Evolutionary conservation across 75 land plant genomes (phyloP).

Genomic region (Azolla pinnata): DNA sequence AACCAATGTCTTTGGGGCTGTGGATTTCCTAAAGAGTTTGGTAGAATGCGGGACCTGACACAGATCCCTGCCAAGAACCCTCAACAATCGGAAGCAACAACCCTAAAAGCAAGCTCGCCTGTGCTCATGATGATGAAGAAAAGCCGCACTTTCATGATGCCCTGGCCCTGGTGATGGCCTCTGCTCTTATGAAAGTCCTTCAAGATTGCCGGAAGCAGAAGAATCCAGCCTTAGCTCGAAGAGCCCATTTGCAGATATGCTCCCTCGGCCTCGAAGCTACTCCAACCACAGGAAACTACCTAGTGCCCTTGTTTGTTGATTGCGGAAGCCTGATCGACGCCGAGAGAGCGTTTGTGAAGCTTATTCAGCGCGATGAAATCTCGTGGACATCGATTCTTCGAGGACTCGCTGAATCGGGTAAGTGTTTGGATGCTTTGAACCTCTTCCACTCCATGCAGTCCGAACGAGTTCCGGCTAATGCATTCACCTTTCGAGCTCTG

Average conservation of each 20-base stretch:
- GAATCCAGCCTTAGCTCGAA: neutral
- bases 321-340: neutral
- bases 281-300: conserved; percentile 1
- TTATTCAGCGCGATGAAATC: neutral
- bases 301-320: neutral
- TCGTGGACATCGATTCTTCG: neutral
- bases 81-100: too few relatives aligned
- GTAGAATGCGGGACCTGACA: too few relatives aligned
- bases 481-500: conserved; percentile 13
- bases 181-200: neutral
- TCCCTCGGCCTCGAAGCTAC: neutral
- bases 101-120: too few relatives aligned
- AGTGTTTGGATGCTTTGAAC: neutral
- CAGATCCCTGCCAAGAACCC: too few relatives aligned
- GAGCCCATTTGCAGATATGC: neutral
- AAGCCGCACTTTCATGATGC: too few relatives aligned
- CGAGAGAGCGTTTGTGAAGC: neutral
- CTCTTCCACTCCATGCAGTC: neutral
- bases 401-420: neutral
- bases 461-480: conserved; percentile 1
- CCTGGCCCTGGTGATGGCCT: too few relatives aligned
- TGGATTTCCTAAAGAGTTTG: too few relatives aligned
- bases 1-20: too few relatives aligned
- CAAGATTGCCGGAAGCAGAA: neutral
- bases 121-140: too few relatives aligned